Evolutionary conservation across 176 grass and related monocot species (phyloP).

Genomic region (Triticum aestivum): IWGSC_CS_RefSeq_v2.1 NC_057810.1:102438643-102439142

Average conservation of each 20-base stretch:
- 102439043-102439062: neutral
- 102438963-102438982: neutral
- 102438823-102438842: neutral
- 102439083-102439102: neutral
- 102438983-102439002: neutral
- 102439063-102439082: neutral
- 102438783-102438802: neutral
- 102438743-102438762: conserved; percentile 2
- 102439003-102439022: neutral
- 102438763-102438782: neutral
- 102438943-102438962: neutral
- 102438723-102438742: neutral
- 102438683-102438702: neutral
- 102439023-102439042: neutral
- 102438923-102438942: neutral
- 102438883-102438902: neutral
- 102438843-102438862: conserved; percentile 16
- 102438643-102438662: neutral
- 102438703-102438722: neutral
- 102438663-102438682: neutral
- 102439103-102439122: neutral
- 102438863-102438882: conserved; percentile 3
- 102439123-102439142: neutral
- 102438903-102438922: neutral
- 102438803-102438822: neutral